Evolutionary conservation across 805 yeast species (phyloP), one percentile per base, ranked within the genome.

Genomic region (Schizosaccharomyces osmophilus): DNA sequence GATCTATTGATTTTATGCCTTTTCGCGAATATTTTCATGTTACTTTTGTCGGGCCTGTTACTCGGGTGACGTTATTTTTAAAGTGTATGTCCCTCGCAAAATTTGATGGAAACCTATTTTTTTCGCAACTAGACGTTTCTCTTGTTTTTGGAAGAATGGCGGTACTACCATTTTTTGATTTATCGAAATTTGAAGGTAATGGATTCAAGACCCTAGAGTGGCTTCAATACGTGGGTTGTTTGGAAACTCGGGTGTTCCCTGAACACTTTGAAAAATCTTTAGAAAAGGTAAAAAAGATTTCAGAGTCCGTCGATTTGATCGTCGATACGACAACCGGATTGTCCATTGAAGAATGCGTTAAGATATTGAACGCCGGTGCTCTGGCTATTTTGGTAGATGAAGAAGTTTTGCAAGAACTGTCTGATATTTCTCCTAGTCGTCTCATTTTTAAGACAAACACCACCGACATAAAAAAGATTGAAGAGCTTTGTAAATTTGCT

Each of bases 301-400:
- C 57, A 6, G 57, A 24, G 36, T 17, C n/a, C 5, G 36, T 51
- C 24, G 57, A 57, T 19, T n/a, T 32, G 29, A 36, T 57, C 29
- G 48, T 57, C 13, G 60, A 57, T 42, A 22, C 26, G 13, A 29
- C 60, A 11, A n/a, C 60, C 11, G 59, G 29, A 32, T 22, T 57
- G 5, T 31, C 45, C 26, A n/a, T 26, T 15, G 60, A 57, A 9
- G 42, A 31, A 31, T 31, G 45, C 11, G 5, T 29, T 42, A 57
- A 22, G 26, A n/a, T 57, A 2, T 41, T 57, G 29, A 41, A 57
- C 60, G 48, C 60, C 11, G 60, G 60, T 22, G 60, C 60, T 22
- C 31, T 41, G 13, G 48, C 48, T 4, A n/a, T 57, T 22, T 17
- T 32, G 26, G 60, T 57, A 9, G 32, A 29, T 29, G 60, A 57